Evolutionary conservation across 495 filamentous ascomycete species (phyloP), one percentile per base, ranked within the genome.

Genomic region (Apiosordaria backusii): DNA sequence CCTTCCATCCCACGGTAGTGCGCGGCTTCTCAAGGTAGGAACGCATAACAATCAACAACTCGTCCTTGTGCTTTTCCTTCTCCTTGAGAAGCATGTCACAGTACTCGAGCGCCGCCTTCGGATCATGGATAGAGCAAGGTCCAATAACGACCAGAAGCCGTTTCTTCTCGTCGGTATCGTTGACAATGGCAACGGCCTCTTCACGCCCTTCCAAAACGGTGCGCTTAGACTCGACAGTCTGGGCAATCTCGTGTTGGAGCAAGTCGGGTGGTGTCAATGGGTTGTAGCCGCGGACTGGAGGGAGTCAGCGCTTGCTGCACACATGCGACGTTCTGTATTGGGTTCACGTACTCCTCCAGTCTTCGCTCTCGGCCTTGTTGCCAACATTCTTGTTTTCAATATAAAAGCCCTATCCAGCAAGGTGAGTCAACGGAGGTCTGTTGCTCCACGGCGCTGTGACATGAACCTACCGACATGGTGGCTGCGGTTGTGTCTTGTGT

Each of bases 1-100:
- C 96, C 81, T 99, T 99, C 96, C 96, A 99, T 62, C 96, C 96
- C 18, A 99, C 93, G 0, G 96, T 99, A 16, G 96, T 99, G 69
- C 96, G 89, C 23, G 96, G 96, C 82, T 99, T 99, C 83, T 99
- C 96, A 27, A 99, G 88, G 84, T 99, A 99, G 60, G 92, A 90
- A 59, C 96, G 90, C 96, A 99, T 99, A 50, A 98, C 89, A 68
- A 99, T 96, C 61, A 97, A 80, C 16, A 99, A 84, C 72, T 97
- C 92, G 71, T 92, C 86, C 69, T 88, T 81, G 84, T 97, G 90
- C 80, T 97, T 97, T 75, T 93, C 85, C 78, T 96, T 95, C 74
- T 97, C 80, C 71, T 85, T 82, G 67, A 94, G 68, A 64, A 99
- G 82, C 65, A 89, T 85, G 69, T 92, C 88, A 81, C 92, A 95